Percentiles rank a stretch among this genome's conserved stretches.
These are phyloP conservation scores for Nothopassalora personata DNA, from an alignment of 2,329 filamentous ascomycete genomes.

Conservation along the genomic window DNA sequence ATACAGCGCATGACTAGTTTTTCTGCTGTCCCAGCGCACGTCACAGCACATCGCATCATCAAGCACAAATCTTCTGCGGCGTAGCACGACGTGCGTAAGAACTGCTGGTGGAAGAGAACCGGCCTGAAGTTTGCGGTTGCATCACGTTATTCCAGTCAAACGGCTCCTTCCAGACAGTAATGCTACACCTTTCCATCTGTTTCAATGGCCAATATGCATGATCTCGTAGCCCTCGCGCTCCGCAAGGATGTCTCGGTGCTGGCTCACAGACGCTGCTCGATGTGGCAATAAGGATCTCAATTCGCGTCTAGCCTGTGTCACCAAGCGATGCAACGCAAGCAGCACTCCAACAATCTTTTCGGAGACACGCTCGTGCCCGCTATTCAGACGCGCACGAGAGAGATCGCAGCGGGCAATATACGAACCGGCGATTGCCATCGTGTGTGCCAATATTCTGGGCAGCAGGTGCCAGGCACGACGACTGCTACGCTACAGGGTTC, in stretches of 20 bases:
- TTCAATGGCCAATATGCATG: background rate
- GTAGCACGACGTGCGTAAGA: background rate
- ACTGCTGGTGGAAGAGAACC: background rate
- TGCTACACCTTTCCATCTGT: background rate
- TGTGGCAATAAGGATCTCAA: background rate
- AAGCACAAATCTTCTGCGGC: background rate
- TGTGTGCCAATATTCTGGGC: background rate
- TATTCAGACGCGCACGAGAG: no score
- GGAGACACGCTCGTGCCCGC: background rate
- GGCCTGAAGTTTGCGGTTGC: background rate
- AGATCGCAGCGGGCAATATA: background rate
- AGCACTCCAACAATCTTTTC: background rate
- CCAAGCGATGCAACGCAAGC: constrained; percentile 2
- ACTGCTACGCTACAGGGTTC: background rate
- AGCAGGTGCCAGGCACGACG: background rate
- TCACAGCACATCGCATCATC: background rate
- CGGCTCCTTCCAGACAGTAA: background rate
- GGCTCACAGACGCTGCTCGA: background rate
- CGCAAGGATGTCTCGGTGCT: background rate
- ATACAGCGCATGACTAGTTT: background rate
- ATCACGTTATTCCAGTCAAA: background rate
- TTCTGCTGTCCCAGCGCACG: background rate
- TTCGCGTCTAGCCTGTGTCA: background rate
- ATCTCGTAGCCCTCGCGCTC: background rate
- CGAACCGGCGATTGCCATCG: background rate